Conservation (phyloP, 176 grass and related monocot genomes). For the Oryza meridionalis region DNA sequence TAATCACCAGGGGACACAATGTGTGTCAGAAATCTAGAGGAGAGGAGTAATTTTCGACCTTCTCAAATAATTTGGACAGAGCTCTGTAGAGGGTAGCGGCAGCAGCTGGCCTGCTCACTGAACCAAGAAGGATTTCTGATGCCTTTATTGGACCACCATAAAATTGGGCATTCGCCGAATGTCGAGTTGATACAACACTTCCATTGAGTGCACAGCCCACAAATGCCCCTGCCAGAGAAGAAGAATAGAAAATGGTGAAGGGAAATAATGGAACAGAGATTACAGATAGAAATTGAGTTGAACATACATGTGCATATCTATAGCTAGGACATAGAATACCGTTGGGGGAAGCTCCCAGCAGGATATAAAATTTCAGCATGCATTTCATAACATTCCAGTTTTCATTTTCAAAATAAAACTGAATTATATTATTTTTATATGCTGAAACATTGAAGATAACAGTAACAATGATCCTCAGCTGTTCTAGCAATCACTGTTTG, state of each 20-base stretch:
- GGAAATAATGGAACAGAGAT: conserved; percentile 19
- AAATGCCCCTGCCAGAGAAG: conserved; percentile 72
- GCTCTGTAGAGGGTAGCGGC: conserved; percentile 69
- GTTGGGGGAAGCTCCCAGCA: neutral
- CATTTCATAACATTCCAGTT: neutral
- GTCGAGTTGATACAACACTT: conserved; percentile 69
- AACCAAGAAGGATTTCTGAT: conserved; percentile 86
- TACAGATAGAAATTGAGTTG: neutral
- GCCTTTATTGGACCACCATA: conserved; percentile 71
- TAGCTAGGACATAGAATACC: neutral
- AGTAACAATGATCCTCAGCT: conserved; percentile 9
- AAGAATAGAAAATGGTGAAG: neutral
- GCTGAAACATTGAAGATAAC: neutral
- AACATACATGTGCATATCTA: neutral
- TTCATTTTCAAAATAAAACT: neutral
- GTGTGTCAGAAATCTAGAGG: conserved; percentile 21
- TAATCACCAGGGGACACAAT: conserved; percentile 11
- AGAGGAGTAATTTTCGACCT: conserved; percentile 42
- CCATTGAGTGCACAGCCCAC: conserved; percentile 82
- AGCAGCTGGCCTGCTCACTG: conserved; percentile 62
- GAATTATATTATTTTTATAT: neutral
- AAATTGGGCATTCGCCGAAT: conserved; percentile 68
- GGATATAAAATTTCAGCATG: neutral
- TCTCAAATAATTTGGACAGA: conserved; percentile 60
- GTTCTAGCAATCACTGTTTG: conserved; percentile 1